phyloP scores from a whole-genome alignment of 192 early-diverging fungal species.

The Linderina pennispora region DNA sequence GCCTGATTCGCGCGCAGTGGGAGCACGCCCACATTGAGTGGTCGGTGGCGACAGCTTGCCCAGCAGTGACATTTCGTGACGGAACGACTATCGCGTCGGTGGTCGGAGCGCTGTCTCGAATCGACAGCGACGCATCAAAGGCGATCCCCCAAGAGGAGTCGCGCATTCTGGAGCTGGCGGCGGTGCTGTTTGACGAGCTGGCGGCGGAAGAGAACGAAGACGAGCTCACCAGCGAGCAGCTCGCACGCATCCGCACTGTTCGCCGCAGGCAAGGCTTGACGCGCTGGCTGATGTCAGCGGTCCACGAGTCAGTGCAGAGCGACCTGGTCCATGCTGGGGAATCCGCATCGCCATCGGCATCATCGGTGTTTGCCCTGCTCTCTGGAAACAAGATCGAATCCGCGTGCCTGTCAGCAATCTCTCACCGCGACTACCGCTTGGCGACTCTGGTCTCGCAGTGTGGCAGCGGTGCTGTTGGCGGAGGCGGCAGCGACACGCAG shows the following conservation, averaged over 20 bases:
- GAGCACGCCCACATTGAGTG: conserved; percentile 6
- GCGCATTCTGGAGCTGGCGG: conserved; percentile 21
- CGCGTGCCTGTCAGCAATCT: conserved; percentile 60
- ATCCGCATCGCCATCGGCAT: conserved; percentile 18
- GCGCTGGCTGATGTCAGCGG: conserved; percentile 58
- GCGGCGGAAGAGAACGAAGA: neutral
- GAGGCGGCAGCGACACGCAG: conserved; percentile 45
- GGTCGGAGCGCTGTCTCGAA: neutral
- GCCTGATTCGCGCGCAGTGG: conserved; percentile 20
- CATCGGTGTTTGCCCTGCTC: conserved; percentile 51
- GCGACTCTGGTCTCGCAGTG: conserved; percentile 73
- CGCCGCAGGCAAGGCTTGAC: conserved; percentile 54
- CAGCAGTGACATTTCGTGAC: conserved; percentile 6
- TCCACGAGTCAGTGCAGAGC: conserved; percentile 40
- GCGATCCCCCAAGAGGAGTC: conserved; percentile 2
- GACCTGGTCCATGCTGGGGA: conserved; percentile 26
- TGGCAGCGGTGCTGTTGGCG: conserved; percentile 45
- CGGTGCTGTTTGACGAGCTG: conserved; percentile 27
- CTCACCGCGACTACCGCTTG: conserved; percentile 60
- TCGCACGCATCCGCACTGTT: conserved; percentile 20
- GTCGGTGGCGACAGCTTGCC: neutral
- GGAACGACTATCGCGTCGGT: conserved; percentile 17
- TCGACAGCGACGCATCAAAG: neutral
- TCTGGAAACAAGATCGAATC: conserved; percentile 54
- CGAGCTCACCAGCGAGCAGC: neutral